phyloP scores from a whole-genome alignment of 2,329 filamentous ascomycete species.

The Diaporthe capsici region DNA sequence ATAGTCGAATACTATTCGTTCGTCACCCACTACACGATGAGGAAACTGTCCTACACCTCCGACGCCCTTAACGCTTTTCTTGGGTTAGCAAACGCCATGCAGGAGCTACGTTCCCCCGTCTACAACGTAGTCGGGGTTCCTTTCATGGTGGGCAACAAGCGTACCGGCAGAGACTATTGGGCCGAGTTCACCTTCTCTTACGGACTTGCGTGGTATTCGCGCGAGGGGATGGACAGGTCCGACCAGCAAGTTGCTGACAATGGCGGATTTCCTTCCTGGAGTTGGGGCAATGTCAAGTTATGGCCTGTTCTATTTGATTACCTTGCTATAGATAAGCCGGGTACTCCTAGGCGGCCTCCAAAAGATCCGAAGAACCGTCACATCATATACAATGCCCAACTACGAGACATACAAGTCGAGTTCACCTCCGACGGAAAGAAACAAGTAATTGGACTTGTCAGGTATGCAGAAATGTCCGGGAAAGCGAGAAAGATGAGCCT shows the following conservation, averaged over 20 bases:
- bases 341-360: not conserved
- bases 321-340: accelerated
- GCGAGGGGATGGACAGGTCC: not conserved
- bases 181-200: not conserved
- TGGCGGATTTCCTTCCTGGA: not conserved
- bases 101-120: not conserved
- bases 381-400: not conserved
- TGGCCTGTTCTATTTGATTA: not conserved
- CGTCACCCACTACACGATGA: not conserved
- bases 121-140: not conserved
- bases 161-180: not conserved
- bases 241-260: not conserved
- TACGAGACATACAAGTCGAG: conserved; percentile 2
- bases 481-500: not conserved
- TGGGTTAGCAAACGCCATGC: conserved; percentile 8
- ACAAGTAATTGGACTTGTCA: not conserved
- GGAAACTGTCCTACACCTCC: not conserved
- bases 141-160: not conserved
- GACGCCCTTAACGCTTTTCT: conserved; percentile 5
- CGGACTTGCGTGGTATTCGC: not conserved
- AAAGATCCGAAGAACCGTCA: not conserved
- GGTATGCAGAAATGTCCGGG: not conserved
- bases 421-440: not conserved
- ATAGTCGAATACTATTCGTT: not conserved
- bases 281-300: conserved; percentile 1